These are phyloP conservation scores for Apiotrichum siamense DNA, from an alignment of 1,284 basidiomycete species.

Conservation along the genomic window DNA sequence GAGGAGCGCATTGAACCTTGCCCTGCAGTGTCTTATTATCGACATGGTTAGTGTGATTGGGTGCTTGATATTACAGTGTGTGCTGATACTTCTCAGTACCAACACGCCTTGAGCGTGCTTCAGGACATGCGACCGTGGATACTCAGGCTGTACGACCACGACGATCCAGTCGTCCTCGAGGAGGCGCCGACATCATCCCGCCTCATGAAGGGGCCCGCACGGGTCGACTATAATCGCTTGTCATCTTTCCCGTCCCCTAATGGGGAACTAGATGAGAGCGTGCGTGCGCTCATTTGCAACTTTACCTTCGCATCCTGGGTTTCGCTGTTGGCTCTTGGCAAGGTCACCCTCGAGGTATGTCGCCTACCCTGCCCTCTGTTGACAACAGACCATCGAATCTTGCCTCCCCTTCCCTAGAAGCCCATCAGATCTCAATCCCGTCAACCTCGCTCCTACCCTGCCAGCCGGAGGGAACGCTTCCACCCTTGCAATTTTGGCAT, in stretches of 20 bases:
- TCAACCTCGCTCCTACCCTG: slow-evolving; percentile 9
- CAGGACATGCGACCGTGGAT: slow-evolving; percentile 16
- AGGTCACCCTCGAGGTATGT: slow-evolving; percentile 11
- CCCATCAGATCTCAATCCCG: not conserved
- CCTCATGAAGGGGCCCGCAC: not conserved
- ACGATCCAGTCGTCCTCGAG: not conserved
- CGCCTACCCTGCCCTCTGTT: too few relatives aligned
- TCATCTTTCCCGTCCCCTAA: slow-evolving; percentile 1
- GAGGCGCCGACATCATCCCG: not conserved
- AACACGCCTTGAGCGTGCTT: slow-evolving; percentile 19
- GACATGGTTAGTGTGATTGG: slow-evolving; percentile 24
- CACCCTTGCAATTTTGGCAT: slow-evolving; percentile 6
- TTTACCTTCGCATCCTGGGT: slow-evolving; percentile 25
- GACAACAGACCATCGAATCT: slow-evolving; percentile 1
- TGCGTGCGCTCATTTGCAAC: slow-evolving; percentile 14
- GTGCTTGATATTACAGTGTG: not conserved
- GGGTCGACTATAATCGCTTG: not conserved
- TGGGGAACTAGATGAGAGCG: slow-evolving; percentile 9
- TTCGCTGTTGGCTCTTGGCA: slow-evolving; percentile 13
- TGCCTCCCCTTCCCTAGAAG: slow-evolving; percentile 2
- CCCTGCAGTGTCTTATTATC: slow-evolving; percentile 17
- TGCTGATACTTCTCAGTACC: slow-evolving; percentile 17
- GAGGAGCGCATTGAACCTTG: slow-evolving; percentile 19
- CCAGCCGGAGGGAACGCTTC: not conserved
- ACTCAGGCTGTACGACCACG: slow-evolving; percentile 21